Evolutionary conservation across 257 asterid species (phyloP), one percentile per base, ranked within the genome.

Genomic region (Nicotiana undulata): DNA sequence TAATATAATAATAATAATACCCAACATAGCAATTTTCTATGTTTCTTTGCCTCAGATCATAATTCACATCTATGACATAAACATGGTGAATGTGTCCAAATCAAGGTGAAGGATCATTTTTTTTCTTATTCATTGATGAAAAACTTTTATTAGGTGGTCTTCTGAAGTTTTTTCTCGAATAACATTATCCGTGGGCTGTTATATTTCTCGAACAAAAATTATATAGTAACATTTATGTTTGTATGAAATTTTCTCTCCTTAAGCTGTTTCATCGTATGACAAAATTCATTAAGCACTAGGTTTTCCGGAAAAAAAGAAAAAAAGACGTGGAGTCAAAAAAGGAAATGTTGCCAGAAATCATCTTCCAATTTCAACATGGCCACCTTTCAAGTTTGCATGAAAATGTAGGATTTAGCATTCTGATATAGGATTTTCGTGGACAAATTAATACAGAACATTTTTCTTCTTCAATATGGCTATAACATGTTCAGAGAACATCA

Each of bases 321-420:
- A 12, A 7, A 1, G 40, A 40, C 37, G 24, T 22, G 0, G 24
- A 46, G 34, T 24, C 15, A 49, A 72, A 46, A 51, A 15, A 44
- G 55, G 12, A 72, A 49, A 49, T 24, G 20, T 74, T 70, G 78
- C 44, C 4, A 49, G 61, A 74, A 74, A 26, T 46, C 40, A 22
- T 49, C 34, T 12, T 46, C 15, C 20, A 70, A 70, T 44, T 22
- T 70, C 58, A 22, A 70, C 22, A 68, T 68, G 32, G 3, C 59
- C 32, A 40, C 20, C 56, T 70, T 72, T 72, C 59, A 68, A 4
- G 59, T 49, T 70, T 70, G 77, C 77, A 70, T 70, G 77, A 68
- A n/a, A 68, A 22, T 37, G 13, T 44, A 70, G 58, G n/a, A 68
- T 37, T 68, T 34, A 67, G 20, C 58, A 22, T 68, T 68, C 8